A percentile compares a stretch with the other conserved stretches of the same genome.
phyloP scores from a whole-genome alignment of 768 basidiomycete genomes.

The Sutorius australiensis region DNA sequence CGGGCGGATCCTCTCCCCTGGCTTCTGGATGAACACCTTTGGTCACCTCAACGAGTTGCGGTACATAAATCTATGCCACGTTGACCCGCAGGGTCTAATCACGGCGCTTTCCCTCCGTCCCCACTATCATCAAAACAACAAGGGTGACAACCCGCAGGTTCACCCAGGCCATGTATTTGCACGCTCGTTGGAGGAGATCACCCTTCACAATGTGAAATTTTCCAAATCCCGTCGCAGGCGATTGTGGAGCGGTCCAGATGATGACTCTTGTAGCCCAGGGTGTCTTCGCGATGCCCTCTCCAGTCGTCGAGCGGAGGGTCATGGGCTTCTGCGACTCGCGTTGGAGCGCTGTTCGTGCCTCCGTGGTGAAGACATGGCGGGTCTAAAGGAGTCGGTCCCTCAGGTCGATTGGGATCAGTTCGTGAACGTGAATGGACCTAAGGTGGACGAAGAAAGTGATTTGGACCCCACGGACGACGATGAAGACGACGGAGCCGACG shows the following conservation, averaged over 20 bases:
- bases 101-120: neutral
- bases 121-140: neutral
- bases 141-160: neutral
- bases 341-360: slow-evolving; percentile 13
- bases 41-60: slow-evolving; percentile 13
- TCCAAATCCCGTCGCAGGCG: slow-evolving; percentile 1
- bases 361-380: neutral
- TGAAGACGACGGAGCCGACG: too few relatives aligned
- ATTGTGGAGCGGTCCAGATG: neutral
- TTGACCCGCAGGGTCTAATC: slow-evolving; percentile 8
- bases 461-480: too few relatives aligned
- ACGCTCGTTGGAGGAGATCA: slow-evolving; percentile 14
- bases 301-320: slow-evolving; percentile 8
- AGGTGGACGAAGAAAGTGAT: neutral
- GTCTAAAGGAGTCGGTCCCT: slow-evolving; percentile 4
- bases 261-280: slow-evolving; percentile 1
- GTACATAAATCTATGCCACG: slow-evolving; percentile 7
- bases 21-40: slow-evolving; percentile 18
- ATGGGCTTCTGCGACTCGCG: slow-evolving; percentile 10
- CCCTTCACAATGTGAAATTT: slow-evolving; percentile 8
- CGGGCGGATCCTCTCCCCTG: slow-evolving; percentile 2
- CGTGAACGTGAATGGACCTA: neutral
- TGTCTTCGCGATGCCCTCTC: slow-evolving; percentile 19
- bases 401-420: slow-evolving; percentile 20
- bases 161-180: slow-evolving; percentile 11